Conservation (phyloP, 306 rosid species). For the Leucaena leucocephala region DNA sequence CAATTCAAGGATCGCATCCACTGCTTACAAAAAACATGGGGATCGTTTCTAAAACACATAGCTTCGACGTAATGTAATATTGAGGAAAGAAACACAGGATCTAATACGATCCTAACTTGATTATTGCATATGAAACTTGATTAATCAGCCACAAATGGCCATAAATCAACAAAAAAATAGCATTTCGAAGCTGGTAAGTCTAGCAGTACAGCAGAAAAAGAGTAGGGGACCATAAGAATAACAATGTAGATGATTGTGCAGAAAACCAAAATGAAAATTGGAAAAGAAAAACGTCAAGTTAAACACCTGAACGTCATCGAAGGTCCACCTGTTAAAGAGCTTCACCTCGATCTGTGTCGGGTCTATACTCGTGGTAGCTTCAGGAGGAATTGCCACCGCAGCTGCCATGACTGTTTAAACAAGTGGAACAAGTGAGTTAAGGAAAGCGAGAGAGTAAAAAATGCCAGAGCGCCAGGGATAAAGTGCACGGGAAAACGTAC, state of each 20-base stretch:
- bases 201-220: not conserved
- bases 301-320: conserved; percentile 62
- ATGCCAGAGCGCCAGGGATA: not conserved
- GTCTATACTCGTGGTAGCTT: conserved; percentile 32
- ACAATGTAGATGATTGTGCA: not conserved
- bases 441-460: not conserved
- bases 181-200: not conserved
- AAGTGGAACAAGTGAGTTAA: conserved; percentile 5
- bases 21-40: not conserved
- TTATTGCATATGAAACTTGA: not conserved
- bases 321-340: conserved; percentile 77
- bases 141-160: not conserved
- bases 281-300: not conserved
- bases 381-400: not conserved
- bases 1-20: not conserved
- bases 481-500: not conserved
- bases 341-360: conserved; percentile 56
- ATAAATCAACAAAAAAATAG: not conserved
- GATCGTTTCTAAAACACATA: not conserved
- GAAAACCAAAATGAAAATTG: not conserved
- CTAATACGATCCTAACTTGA: not conserved
- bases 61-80: not conserved
- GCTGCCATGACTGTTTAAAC: conserved; percentile 42
- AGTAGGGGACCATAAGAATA: not conserved
- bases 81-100: not conserved